Evolutionary conservation across 176 grass and related monocot genomes (phyloP), one percentile per base, ranked within the genome.

Genomic region (barley (Hordeum vulgare)): DNA sequence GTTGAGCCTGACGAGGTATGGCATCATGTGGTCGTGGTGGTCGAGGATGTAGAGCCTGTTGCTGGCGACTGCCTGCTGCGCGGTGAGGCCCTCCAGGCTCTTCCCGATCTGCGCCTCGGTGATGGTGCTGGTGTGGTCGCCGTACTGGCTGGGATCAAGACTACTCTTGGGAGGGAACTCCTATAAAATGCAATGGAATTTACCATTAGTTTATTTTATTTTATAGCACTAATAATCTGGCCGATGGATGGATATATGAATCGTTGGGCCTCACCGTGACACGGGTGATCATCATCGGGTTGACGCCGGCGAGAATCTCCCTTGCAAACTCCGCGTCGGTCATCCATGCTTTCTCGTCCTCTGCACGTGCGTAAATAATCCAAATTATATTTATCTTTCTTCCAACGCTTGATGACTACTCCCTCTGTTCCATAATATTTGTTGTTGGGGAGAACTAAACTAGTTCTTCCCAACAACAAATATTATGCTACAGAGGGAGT

Each of bases 1-100:
- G 41, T 72, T 72, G 40, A 72, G 42, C 39, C 42, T 40, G 39
- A 72, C 6, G 39, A 72, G 69, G 69, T 27, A 72, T 1, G 69
- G 69, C 69, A 72, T 72, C 13, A 72, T 24, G 41, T 47, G 12
- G 69, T 72, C 69, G 40, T 72, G 69, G 40, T 72, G 69, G 69
- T 72, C 69, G 6, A 72, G 7, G 40, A 72, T 72, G 69, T 72
- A 72, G 69, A 72, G 69, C 69, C 23, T 72, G 40, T 72, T 72
- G 23, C 13, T 3, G 41, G 69, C 7, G 7, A 72, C 13, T 14
- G 69, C 69, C 41, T 72, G 69, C 40, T 72, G 39, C 41, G 5
- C 69, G 0, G 69, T 72, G 69, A 72, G 39, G 40, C 40, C 69
- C 40, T 72, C 40, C 13, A 72, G 69, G 24, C 17, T 72, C 13